Evolutionary conservation across 2,329 filamentous ascomycete species (phyloP).

Genomic region (Paecilomyces variotii): DNA sequence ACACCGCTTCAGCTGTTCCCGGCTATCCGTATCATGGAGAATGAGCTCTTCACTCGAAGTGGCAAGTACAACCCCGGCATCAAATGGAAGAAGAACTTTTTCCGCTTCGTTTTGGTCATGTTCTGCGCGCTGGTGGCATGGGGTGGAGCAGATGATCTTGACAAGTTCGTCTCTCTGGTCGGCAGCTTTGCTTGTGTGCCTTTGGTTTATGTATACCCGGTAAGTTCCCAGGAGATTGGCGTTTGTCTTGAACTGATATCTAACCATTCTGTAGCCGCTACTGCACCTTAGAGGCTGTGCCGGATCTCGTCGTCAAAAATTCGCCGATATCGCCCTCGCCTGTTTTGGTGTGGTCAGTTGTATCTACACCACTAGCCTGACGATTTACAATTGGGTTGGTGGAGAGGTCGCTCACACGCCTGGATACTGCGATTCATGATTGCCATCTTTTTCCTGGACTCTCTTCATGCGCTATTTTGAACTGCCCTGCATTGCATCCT

Average conservation of each 20-base stretch:
- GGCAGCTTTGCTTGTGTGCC: conserved; percentile 98
- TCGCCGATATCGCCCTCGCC: conserved; percentile 66
- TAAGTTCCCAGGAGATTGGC: conserved; percentile 44
- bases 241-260: background rate
- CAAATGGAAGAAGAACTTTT: conserved; percentile 99
- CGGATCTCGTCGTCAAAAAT: conserved; percentile 56
- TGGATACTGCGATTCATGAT: conserved; percentile 53
- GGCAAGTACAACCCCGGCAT: conserved; percentile 98
- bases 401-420: conserved; percentile 46
- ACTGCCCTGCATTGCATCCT: background rate
- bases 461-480: background rate
- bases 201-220: conserved; percentile 93
- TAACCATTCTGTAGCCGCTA: conserved; percentile 57
- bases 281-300: conserved; percentile 81
- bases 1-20: conserved; percentile 97
- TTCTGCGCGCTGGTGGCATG: conserved; percentile 82
- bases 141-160: conserved; percentile 83
- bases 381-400: conserved; percentile 75
- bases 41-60: conserved; percentile 84
- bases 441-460: background rate
- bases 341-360: conserved; percentile 80
- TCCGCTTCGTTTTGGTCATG: conserved; percentile 86
- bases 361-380: conserved; percentile 83
- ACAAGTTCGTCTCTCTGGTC: conserved; percentile 95
- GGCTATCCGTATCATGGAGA: conserved; percentile 92